These are phyloP conservation scores for Pichia nanzhaoensis DNA, from an alignment of 805 yeast species.

Conservation along the genomic window DNA sequence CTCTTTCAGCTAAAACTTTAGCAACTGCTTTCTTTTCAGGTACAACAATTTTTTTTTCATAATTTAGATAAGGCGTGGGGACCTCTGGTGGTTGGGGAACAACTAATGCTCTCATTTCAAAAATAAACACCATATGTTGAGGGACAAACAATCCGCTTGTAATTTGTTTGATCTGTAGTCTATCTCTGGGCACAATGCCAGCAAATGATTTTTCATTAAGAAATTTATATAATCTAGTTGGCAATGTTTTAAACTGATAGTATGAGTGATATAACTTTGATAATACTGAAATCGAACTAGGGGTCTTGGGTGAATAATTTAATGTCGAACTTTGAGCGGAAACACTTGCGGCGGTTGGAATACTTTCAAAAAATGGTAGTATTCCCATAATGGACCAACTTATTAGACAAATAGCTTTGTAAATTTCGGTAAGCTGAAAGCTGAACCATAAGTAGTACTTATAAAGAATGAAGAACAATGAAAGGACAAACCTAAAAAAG, in stretches of 20 bases:
- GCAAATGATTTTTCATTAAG: slow-evolving; percentile 17
- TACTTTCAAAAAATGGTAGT: slow-evolving; percentile 10
- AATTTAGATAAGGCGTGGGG: slow-evolving; percentile 38
- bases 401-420: not conserved
- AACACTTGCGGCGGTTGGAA: slow-evolving; percentile 3
- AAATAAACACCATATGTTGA: slow-evolving; percentile 27
- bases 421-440: not conserved
- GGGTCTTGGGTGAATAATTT: not conserved
- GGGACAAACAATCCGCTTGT: slow-evolving; percentile 25
- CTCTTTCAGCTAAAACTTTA: slow-evolving; percentile 27
- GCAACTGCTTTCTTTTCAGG: slow-evolving; percentile 34
- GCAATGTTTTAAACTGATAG: slow-evolving; percentile 8
- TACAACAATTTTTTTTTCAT: slow-evolving; percentile 33
- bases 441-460: not conserved
- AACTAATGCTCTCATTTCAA: slow-evolving; percentile 27
- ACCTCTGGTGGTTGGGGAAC: slow-evolving; percentile 36
- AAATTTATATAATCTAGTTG: slow-evolving; percentile 14
- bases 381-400: slow-evolving; percentile 19
- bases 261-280: not conserved
- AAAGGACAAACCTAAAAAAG: slow-evolving; percentile 14
- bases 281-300: not conserved
- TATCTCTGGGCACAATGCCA: slow-evolving; percentile 19
- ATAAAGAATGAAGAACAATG: slow-evolving; percentile 11
- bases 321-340: slow-evolving; percentile 1
- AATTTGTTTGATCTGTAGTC: slow-evolving; percentile 11